Conservation (phyloP, 1,284 basidiomycete genomes). For the Kalmanozyma brasiliensis region DNA sequence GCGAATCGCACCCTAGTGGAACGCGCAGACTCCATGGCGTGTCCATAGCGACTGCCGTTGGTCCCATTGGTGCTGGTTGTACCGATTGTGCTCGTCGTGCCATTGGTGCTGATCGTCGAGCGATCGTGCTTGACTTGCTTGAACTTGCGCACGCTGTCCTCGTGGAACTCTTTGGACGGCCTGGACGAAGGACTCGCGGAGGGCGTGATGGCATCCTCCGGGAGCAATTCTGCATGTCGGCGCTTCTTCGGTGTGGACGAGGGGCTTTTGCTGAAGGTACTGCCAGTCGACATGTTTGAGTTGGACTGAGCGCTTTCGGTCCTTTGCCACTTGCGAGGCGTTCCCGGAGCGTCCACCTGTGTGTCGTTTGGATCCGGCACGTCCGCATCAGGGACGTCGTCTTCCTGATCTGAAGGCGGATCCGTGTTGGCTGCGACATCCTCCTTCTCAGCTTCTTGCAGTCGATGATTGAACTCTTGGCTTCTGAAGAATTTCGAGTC, state of each 20-base stretch:
- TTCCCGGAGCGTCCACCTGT: constrained; percentile 1
- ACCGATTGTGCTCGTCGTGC: not conserved
- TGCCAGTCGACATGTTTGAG: constrained; percentile 19
- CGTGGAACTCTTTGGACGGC: constrained; percentile 25
- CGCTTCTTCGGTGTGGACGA: constrained; percentile 36
- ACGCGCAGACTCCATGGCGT: constrained; percentile 1
- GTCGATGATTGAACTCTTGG: constrained; percentile 56
- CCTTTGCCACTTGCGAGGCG: constrained; percentile 18
- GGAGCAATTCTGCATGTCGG: constrained; percentile 10
- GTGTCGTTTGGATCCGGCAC: constrained; percentile 7
- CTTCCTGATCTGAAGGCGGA: constrained; percentile 31
- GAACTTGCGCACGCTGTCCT: constrained; percentile 35
- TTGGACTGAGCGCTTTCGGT: constrained; percentile 32
- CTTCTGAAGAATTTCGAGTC: constrained; percentile 66
- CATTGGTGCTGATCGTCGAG: constrained; percentile 6
- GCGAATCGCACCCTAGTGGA: constrained; percentile 25
- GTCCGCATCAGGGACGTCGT: constrained; percentile 10
- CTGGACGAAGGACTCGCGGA: constrained; percentile 18
- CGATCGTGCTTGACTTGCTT: constrained; percentile 25
- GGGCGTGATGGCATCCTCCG: constrained; percentile 1
- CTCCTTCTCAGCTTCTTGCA: constrained; percentile 55
- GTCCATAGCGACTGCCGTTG: not conserved
- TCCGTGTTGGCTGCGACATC: constrained; percentile 34
- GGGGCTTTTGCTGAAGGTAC: constrained; percentile 29
- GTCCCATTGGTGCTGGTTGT: constrained; percentile 3